phyloP scores from a whole-genome alignment of 768 basidiomycete genomes.

The Macrocybe gigantea region DNA sequence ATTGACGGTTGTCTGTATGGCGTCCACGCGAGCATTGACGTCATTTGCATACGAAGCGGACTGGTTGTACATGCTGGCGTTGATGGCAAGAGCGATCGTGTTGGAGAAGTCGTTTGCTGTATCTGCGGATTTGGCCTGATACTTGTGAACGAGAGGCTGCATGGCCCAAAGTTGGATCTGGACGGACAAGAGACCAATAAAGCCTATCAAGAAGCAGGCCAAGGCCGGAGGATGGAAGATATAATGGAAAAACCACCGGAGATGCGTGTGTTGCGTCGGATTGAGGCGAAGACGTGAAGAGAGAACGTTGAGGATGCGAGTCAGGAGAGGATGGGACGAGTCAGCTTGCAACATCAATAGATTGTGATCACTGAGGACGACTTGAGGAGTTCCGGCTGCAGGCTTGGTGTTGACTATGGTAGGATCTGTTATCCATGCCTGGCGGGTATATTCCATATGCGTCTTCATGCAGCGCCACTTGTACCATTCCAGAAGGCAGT shows the following conservation, averaged over 20 bases:
- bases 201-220: constrained; percentile 88
- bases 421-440: constrained; percentile 75
- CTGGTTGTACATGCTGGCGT: constrained; percentile 77
- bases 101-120: constrained; percentile 63
- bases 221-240: constrained; percentile 89
- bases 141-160: constrained; percentile 64
- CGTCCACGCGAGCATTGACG: constrained; percentile 67
- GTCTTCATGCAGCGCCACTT: constrained; percentile 70
- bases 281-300: constrained; percentile 46
- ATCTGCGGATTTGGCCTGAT: constrained; percentile 49
- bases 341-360: constrained; percentile 69
- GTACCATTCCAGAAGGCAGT: constrained; percentile 83
- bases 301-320: constrained; percentile 53
- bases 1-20: constrained; percentile 74
- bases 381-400: constrained; percentile 34
- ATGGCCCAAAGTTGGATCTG: constrained; percentile 83
- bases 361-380: constrained; percentile 70
- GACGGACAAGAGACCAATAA: constrained; percentile 82
- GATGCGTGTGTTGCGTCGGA: constrained; percentile 56
- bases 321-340: constrained; percentile 68
- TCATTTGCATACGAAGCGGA: constrained; percentile 71
- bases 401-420: constrained; percentile 41
- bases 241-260: constrained; percentile 89
- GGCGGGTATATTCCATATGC: constrained; percentile 65
- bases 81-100: constrained; percentile 71